Percentiles rank a stretch among this genome's conserved stretches.
Evolutionary conservation across 495 filamentous ascomycete species (phyloP).

Genomic region (Penicillium herquei): DNA sequence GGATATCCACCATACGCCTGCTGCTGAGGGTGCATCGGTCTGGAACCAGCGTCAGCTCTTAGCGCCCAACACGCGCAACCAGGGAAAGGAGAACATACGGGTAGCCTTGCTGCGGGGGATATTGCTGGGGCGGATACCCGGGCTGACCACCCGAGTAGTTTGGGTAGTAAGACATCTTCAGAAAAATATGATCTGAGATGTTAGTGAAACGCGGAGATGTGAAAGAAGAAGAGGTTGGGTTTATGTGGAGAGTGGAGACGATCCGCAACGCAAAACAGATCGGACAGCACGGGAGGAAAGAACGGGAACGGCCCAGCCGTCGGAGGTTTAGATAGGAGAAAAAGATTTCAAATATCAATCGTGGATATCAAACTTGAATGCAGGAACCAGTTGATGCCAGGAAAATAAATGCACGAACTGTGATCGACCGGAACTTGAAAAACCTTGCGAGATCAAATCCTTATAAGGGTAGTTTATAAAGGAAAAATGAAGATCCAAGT

Average conservation of each 20-base stretch:
- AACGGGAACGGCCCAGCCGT: constrained; percentile 20
- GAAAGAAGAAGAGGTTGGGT: constrained; percentile 3
- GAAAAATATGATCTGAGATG: background rate
- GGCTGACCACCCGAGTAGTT: constrained; percentile 41
- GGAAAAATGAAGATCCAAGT: background rate
- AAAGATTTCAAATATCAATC: background rate
- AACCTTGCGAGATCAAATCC: constrained; percentile 2
- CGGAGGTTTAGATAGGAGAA: background rate
- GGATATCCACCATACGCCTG: constrained; percentile 47
- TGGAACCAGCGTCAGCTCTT: constrained; percentile 17
- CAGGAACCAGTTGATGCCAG: background rate
- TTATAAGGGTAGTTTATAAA: constrained; percentile 3
- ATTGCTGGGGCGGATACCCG: constrained; percentile 48
- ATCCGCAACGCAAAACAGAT: constrained; percentile 22
- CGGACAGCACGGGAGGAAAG: constrained; percentile 22
- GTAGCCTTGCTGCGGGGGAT: constrained; percentile 37
- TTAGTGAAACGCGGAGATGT: background rate
- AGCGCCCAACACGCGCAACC: background rate
- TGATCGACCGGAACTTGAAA: constrained; percentile 6
- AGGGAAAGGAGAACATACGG: constrained; percentile 29
- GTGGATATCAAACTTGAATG: background rate
- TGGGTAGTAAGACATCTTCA: constrained; percentile 52
- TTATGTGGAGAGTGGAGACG: constrained; percentile 20
- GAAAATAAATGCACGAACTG: constrained; percentile 8
- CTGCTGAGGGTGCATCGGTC: constrained; percentile 35